Conservation (phyloP, 768 basidiomycete species). For the Basidioascus undulatus region DNA sequence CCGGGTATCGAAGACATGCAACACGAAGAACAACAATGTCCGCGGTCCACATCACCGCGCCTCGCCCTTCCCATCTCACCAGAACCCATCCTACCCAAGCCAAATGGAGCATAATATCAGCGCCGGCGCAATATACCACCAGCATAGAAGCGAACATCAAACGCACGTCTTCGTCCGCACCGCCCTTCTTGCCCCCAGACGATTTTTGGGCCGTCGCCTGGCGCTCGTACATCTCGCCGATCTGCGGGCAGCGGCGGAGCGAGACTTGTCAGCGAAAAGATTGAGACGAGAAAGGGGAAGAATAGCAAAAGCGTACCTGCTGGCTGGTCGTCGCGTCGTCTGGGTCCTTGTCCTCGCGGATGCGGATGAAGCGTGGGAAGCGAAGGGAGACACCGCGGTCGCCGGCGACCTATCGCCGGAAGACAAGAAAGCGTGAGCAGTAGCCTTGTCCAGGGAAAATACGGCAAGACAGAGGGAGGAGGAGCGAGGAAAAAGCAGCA, state of each 20-base stretch:
- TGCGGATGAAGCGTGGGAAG: constrained; percentile 79
- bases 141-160: constrained; percentile 1
- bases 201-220: constrained; percentile 60
- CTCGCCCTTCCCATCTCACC: too few relatives aligned
- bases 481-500: constrained; percentile 4
- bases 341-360: constrained; percentile 76
- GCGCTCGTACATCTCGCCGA: constrained; percentile 80
- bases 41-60: too few relatives aligned
- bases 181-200: constrained; percentile 38
- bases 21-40: too few relatives aligned
- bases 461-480: neutral
- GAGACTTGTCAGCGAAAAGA: constrained; percentile 1
- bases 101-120: too few relatives aligned
- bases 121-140: too few relatives aligned
- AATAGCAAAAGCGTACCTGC: constrained; percentile 31
- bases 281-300: neutral
- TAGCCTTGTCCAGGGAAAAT: neutral
- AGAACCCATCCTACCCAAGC: too few relatives aligned
- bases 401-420: too few relatives aligned
- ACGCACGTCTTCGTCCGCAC: constrained; percentile 27
- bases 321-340: constrained; percentile 86
- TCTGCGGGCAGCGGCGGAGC: constrained; percentile 22
- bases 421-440: neutral
- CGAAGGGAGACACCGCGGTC: constrained; percentile 82
- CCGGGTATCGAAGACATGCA: too few relatives aligned